Base-by-base conservation (phyloP, 2,329 filamentous ascomycete species). In the Aspergillus versicolor region DNA sequence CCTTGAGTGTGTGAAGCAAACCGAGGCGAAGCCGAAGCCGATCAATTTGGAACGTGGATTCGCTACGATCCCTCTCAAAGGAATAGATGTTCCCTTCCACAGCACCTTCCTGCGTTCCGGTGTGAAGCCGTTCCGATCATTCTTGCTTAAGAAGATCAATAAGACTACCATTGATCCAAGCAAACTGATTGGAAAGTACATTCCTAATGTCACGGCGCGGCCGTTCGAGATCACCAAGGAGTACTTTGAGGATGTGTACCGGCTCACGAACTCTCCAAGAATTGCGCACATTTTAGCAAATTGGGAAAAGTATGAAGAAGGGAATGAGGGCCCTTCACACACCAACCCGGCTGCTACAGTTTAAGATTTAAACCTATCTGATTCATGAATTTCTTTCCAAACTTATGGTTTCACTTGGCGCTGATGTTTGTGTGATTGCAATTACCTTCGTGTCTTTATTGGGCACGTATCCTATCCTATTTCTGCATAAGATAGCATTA, bases 111-210 rank as follows among this genome's bases (percentile, higher is more conserved):
- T 99, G 78, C 90, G 95, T 55, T 96, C 92, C 40, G 95, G 94
- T 69, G 94, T 99, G 76, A 99, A 99, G 84, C 94, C 95, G 46
- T 99, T 99, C 91, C 86, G 94, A 65, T 93, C 88, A 44, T 99
- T 99, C 86, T 78, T 99, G 73, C 88, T 97, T 68, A 99, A 97
- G 90, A 99, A 99, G 86, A 97, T 99, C 81, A 92, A 97, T 84
- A 96, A 96, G 86, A 97, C 92, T 22, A 95, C 90, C 53, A 97
- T 99, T 75, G 94, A 99, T 75, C 94, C 94, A 5, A 89, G 90
- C 74, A 97, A 97, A 83, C 80, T 99, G 70, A 84, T 99, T 65
- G 94, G 94, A 70, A 99, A 99, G 80, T 99, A 99, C 80, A 97
- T 99, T 65, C 94, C 94, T 67, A 99, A 99, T 77, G 95, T 99